These are phyloP conservation scores for Pichia kluyveri DNA, from an alignment of 805 yeast species.

Conservation along the genomic window DNA sequence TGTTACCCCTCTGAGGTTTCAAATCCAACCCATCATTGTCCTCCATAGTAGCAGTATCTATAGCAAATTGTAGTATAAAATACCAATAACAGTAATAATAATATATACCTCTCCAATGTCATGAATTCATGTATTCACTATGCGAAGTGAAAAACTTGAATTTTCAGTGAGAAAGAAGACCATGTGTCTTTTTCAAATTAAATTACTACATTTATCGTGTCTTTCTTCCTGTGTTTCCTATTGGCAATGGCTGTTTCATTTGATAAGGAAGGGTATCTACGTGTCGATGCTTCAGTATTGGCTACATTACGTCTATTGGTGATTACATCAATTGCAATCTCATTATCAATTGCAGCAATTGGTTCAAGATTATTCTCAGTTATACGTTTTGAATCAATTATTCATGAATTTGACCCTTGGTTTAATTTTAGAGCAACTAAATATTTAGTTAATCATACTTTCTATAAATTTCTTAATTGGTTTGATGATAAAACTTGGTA, in stretches of 20 bases:
- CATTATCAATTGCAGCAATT: slow-evolving; percentile 85
- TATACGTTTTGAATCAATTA: slow-evolving; percentile 88
- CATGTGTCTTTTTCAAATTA: background rate
- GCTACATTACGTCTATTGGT: slow-evolving; percentile 32
- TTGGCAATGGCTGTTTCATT: slow-evolving; percentile 7
- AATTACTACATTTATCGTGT: too few relatives aligned
- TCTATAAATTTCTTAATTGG: slow-evolving; percentile 92
- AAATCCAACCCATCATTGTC: background rate
- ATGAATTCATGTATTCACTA: background rate
- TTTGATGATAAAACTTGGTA: slow-evolving; percentile 99
- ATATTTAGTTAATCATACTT: slow-evolving; percentile 74
- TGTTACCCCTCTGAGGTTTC: background rate
- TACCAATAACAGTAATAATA: too few relatives aligned
- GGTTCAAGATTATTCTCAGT: slow-evolving; percentile 93
- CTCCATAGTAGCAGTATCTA: background rate
- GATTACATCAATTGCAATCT: slow-evolving; percentile 57
- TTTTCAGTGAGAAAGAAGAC: too few relatives aligned
- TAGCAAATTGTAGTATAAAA: too few relatives aligned
- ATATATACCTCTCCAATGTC: background rate
- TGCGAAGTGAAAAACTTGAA: too few relatives aligned
- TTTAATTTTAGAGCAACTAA: slow-evolving; percentile 95
- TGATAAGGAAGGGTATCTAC: slow-evolving; percentile 21
- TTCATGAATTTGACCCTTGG: slow-evolving; percentile 98
- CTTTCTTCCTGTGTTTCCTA: too few relatives aligned
- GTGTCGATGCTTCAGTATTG: slow-evolving; percentile 16